Percentiles rank a stretch among this genome's conserved stretches.
Conservation (phyloP, 768 basidiomycete species). For the Megacollybia marginata region DNA sequence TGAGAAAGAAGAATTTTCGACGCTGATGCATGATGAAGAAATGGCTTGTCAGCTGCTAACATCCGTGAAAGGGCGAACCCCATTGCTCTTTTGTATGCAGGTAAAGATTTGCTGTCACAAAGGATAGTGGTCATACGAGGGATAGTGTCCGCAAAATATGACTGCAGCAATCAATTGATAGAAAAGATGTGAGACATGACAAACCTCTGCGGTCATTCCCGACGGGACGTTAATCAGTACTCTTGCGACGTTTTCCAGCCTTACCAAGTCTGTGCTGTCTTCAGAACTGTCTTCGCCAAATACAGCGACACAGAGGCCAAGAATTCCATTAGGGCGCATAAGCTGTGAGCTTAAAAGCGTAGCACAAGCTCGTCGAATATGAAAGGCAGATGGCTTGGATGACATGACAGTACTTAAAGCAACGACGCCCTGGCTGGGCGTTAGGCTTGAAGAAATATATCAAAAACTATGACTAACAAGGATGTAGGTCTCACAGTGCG, state of each 20-base stretch:
- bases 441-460: conserved; percentile 26
- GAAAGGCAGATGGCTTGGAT: conserved; percentile 30
- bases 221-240: conserved; percentile 60
- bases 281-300: conserved; percentile 54
- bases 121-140: conserved; percentile 51
- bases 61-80: conserved; percentile 67
- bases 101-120: conserved; percentile 28
- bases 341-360: conserved; percentile 66
- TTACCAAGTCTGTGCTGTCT: conserved; percentile 54
- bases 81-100: conserved; percentile 49
- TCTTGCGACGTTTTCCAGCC: conserved; percentile 64
- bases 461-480: conserved; percentile 1
- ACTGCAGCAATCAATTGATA: conserved; percentile 29
- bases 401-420: conserved; percentile 58
- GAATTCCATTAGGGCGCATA: conserved; percentile 61
- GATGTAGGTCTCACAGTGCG: conserved; percentile 42
- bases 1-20: conserved; percentile 33
- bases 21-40: conserved; percentile 7
- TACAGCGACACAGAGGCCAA: conserved; percentile 60
- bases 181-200: conserved; percentile 9
- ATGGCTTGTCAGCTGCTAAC: conserved; percentile 31
- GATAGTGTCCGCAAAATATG: conserved; percentile 49
- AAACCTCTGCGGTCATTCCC: conserved; percentile 46
- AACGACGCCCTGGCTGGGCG: conserved; percentile 57
- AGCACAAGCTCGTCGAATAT: conserved; percentile 53